phyloP scores from a whole-genome alignment of 192 early-diverging fungal species.

The Entomortierella lignicola region DNA sequence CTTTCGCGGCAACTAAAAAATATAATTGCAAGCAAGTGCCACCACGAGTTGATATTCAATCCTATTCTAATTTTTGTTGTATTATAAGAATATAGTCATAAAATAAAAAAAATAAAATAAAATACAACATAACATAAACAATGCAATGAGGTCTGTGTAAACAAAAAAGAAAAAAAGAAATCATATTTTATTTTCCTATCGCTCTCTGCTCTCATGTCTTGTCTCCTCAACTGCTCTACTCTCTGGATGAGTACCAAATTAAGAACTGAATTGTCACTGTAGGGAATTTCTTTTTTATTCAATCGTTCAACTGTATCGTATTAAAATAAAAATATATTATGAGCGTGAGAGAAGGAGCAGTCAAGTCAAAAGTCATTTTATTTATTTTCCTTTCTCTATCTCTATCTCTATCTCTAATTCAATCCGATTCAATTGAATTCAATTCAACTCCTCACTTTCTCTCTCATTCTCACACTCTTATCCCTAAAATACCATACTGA shows the following conservation, averaged over 20 bases:
- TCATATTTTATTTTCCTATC: slow-evolving; percentile 23
- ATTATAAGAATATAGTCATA: neutral
- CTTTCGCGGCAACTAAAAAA: neutral
- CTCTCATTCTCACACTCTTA: neutral
- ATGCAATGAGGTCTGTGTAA: neutral
- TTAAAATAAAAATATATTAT: too few relatives aligned
- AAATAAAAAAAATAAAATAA: too few relatives aligned
- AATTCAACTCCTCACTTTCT: too few relatives aligned
- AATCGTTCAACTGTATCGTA: too few relatives aligned
- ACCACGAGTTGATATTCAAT: neutral
- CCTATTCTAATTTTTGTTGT: neutral
- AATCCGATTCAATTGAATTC: too few relatives aligned
- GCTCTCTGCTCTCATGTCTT: slow-evolving; percentile 3
- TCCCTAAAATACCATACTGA: neutral
- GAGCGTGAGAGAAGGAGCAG: slow-evolving; percentile 4
- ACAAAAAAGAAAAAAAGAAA: too few relatives aligned
- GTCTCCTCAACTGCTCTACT: neutral
- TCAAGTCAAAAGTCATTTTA: too few relatives aligned
- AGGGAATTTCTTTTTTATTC: neutral
- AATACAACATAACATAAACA: too few relatives aligned
- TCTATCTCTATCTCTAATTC: too few relatives aligned
- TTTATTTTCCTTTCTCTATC: too few relatives aligned
- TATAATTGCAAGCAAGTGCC: neutral
- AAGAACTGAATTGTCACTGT: neutral
- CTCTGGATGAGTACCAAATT: slow-evolving; percentile 26